Evolutionary conservation across 805 yeast species (phyloP), one percentile per base, ranked within the genome.

Genomic region (Candida michaelii): DNA sequence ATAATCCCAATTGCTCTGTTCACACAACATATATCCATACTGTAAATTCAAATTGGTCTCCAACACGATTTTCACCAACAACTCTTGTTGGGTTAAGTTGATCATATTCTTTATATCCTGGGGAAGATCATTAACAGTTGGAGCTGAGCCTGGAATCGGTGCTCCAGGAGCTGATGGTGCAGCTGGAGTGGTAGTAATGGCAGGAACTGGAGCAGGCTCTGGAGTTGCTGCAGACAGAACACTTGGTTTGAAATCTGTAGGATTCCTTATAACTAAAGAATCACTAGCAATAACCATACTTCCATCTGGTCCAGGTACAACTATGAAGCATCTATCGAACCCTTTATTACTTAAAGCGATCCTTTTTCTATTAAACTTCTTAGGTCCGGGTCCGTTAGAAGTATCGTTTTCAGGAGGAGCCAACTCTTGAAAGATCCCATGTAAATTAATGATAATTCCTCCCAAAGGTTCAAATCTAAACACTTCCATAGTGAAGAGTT

Each of bases 221-320:
- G 40, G 45, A 24, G 23, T 33, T 3, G 15, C 32, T 12, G 14
- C 24, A 12, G 34, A 39, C 5, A 27, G 36, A 19, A 18, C 36
- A 12, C 17, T 19, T 11, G 36, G 36, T 16, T 11, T 30, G 18
- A 35, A 27, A 17, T 64, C 52, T 1, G 82, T 72, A 50, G 66
- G 74, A 5, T 82, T 74, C 49, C 95, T 79, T 3, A 93, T 64
- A 12, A 81, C 71, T 40, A 93, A 69, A 58, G 87, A 60, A 63
- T 93, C 99, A 25, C 95, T 84, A 12, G 96, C 97, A 23, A 93
- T 80, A n/a, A 89, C 69, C 69, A 88, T 79, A 23, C 79, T 67
- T 4, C 89, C 85, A 43, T 76, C 74, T 13, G 81, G 77, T 11
- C 83, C 84, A 1, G 82, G 83, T 11, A 86, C 81, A 1, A 89